Conservation (phyloP, 1,284 basidiomycete genomes). For the Pseudozyma sp. region DNA sequence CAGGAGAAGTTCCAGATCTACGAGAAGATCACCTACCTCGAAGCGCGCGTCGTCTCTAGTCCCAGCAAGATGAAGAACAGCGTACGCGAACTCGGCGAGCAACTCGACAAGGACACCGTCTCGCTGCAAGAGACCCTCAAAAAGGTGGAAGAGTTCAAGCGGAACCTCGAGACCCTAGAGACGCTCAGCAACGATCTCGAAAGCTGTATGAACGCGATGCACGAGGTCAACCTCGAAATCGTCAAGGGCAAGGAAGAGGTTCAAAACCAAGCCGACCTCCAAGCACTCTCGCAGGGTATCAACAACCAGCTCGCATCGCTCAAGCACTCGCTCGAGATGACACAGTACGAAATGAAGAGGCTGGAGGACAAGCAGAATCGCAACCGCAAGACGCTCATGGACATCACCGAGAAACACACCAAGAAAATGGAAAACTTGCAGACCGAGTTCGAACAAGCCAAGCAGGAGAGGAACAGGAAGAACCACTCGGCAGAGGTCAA, state of each 20-base stretch:
- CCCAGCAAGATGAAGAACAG: constrained; percentile 56
- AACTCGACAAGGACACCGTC: constrained; percentile 76
- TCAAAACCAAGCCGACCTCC: constrained; percentile 44
- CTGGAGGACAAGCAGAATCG: constrained; percentile 49
- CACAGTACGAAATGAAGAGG: constrained; percentile 51
- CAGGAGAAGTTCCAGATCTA: constrained; percentile 58
- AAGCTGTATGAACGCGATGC: constrained; percentile 47
- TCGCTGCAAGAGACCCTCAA: constrained; percentile 81
- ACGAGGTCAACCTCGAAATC: constrained; percentile 57
- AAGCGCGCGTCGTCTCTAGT: constrained; percentile 52
- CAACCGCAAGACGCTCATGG: constrained; percentile 46
- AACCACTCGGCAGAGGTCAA: constrained; percentile 36
- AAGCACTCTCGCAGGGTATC: constrained; percentile 40
- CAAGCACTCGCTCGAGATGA: constrained; percentile 49
- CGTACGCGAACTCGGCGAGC: constrained; percentile 69
- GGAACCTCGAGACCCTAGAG: constrained; percentile 52
- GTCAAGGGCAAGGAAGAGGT: constrained; percentile 54
- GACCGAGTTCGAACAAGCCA: constrained; percentile 45
- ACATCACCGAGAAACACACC: constrained; percentile 50
- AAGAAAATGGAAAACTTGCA: constrained; percentile 46
- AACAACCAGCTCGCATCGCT: constrained; percentile 47
- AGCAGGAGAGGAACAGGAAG: constrained; percentile 33
- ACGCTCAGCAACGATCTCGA: constrained; percentile 51
- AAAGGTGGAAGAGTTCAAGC: constrained; percentile 72
- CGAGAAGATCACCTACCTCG: constrained; percentile 58